Conservation (phyloP, 305 asterid genomes). For the Solanum aculeatissimum region DNA sequence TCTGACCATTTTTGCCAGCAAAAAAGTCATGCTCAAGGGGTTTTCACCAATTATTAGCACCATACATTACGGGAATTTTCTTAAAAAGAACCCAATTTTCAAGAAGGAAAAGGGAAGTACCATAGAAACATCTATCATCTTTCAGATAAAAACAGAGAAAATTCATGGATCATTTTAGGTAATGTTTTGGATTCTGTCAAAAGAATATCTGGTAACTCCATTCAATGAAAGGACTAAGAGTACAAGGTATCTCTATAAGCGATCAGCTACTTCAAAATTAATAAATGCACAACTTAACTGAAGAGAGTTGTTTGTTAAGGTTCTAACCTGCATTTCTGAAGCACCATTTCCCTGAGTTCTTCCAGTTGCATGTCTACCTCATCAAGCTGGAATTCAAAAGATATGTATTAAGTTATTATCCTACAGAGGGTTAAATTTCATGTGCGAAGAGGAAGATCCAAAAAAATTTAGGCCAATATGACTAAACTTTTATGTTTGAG, state of each 20-base stretch:
- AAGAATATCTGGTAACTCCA: background rate
- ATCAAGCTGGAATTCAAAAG: constrained; percentile 47
- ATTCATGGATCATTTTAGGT: background rate
- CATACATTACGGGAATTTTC: background rate
- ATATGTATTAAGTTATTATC: background rate
- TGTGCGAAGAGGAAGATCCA: background rate
- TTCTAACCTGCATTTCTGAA: constrained; percentile 80
- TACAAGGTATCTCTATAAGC: background rate
- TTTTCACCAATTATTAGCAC: background rate
- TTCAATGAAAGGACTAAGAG: background rate
- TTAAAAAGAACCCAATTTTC: background rate
- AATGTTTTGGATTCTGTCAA: background rate
- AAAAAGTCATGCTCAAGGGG: background rate
- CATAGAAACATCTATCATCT: background rate
- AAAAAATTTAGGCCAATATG: background rate
- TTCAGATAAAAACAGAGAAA: background rate
- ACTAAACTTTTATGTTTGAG: background rate
- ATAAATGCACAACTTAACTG: background rate
- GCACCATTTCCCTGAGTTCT: constrained; percentile 52
- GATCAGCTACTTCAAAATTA: background rate
- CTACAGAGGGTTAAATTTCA: background rate
- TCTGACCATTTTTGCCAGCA: background rate
- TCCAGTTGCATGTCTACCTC: constrained; percentile 47
- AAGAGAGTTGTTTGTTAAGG: background rate
- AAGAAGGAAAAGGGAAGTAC: background rate